These are phyloP conservation scores for Saccharomycopsis babjevae DNA, from an alignment of 805 yeast species.

Conservation along the genomic window DNA sequence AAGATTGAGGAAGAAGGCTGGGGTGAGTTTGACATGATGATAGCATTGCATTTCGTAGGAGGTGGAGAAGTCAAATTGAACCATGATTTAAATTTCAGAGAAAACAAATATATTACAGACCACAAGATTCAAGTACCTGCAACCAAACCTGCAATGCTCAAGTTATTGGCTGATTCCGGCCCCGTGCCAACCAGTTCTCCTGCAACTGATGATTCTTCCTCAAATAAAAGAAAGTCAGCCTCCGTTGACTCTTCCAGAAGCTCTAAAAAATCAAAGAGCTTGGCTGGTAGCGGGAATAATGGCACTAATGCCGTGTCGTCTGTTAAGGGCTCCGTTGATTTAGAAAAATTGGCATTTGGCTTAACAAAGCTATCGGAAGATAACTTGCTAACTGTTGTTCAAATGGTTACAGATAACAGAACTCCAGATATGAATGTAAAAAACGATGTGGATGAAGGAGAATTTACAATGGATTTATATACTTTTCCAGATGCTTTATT, in stretches of 20 bases:
- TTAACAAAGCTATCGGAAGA: constrained; percentile 84
- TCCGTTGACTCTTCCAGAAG: constrained; percentile 18
- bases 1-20: constrained; percentile 88
- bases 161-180: constrained; percentile 71
- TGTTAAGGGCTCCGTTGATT: constrained; percentile 67
- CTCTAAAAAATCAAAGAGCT: constrained; percentile 8
- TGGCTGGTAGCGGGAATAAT: not conserved
- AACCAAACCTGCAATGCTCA: constrained; percentile 60
- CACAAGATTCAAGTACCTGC: constrained; percentile 71
- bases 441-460: constrained; percentile 94
- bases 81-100: constrained; percentile 82
- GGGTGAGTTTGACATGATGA: constrained; percentile 93
- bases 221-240: constrained; percentile 26
- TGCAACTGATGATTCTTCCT: constrained; percentile 18
- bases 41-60: constrained; percentile 67
- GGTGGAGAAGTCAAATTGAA: constrained; percentile 86
- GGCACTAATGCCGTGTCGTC: constrained; percentile 23
- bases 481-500: constrained; percentile 86
- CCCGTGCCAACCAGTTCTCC: constrained; percentile 49
- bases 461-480: constrained; percentile 90
- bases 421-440: constrained; percentile 93
- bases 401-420: constrained; percentile 93
- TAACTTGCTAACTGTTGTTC: constrained; percentile 88
- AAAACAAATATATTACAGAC: constrained; percentile 67
- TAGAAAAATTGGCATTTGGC: constrained; percentile 85